phyloP scores from a whole-genome alignment of 2,329 filamentous ascomycete genomes.

The Ophioceras dolichostomum region DNA sequence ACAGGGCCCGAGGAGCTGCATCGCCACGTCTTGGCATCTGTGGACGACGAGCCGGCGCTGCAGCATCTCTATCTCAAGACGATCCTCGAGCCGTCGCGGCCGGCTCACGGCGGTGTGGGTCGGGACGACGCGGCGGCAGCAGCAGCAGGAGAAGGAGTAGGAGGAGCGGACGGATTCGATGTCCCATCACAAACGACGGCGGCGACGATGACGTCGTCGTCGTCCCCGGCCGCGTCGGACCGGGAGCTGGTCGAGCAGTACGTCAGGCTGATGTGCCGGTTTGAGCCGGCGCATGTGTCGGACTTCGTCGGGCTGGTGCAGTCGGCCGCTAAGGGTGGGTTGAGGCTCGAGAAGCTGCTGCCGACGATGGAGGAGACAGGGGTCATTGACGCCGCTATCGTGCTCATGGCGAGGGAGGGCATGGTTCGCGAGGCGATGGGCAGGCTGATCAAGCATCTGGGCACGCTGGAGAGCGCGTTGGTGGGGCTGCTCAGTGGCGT shows the following conservation, averaged over 20 bases:
- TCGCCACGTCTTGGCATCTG: constrained; percentile 47
- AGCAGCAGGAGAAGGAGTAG: constrained; percentile 9
- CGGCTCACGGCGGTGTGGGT: constrained; percentile 4
- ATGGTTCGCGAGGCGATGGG: constrained; percentile 74
- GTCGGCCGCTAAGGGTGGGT: constrained; percentile 52
- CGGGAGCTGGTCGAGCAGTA: constrained; percentile 68
- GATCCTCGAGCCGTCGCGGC: constrained; percentile 53
- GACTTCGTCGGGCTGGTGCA: constrained; percentile 71
- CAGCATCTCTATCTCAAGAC: constrained; percentile 69
- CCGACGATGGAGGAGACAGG: constrained; percentile 83
- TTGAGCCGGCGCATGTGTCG: constrained; percentile 69
- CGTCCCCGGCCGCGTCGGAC: constrained; percentile 22
- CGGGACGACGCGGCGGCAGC: not conserved
- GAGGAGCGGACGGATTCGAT: too few species aligned
- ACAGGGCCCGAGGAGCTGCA: constrained; percentile 56
- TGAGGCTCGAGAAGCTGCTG: constrained; percentile 68
- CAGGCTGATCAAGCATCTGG: constrained; percentile 69
- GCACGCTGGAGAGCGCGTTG: constrained; percentile 67
- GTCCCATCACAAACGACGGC: too few species aligned
- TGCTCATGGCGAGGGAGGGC: constrained; percentile 82
- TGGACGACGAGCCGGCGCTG: constrained; percentile 46
- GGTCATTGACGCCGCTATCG: constrained; percentile 83
- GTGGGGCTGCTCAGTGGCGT: constrained; percentile 57
- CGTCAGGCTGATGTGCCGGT: constrained; percentile 82
- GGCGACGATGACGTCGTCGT: constrained; percentile 7